Percentiles rank a stretch among this genome's conserved stretches.
Evolutionary conservation across 208 protist genomes (phyloP).

Genomic region (Blechomonas ayalai): DNA sequence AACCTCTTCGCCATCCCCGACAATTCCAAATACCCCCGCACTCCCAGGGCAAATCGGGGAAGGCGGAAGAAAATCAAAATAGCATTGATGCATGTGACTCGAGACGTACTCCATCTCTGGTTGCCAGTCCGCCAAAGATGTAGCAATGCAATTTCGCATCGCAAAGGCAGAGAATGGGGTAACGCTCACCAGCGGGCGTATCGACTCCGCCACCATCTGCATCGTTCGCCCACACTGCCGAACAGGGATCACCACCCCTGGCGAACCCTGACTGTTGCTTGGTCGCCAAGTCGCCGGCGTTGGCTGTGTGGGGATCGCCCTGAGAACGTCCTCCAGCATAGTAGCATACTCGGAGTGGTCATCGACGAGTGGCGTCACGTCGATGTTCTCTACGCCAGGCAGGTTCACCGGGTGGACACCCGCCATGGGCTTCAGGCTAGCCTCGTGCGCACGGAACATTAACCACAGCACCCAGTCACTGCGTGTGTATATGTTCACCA

Average conservation of each 20-base stretch:
- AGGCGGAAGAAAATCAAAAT: slow-evolving; percentile 47
- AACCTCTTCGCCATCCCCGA: slow-evolving; percentile 16
- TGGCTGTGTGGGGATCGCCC: slow-evolving; percentile 23
- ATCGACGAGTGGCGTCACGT: slow-evolving; percentile 49
- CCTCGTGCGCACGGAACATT: slow-evolving; percentile 70
- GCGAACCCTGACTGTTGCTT: slow-evolving; percentile 31
- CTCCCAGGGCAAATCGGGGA: slow-evolving; percentile 5
- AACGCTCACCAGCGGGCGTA: slow-evolving; percentile 23
- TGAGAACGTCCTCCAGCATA: slow-evolving; percentile 44
- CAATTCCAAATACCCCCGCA: slow-evolving; percentile 26
- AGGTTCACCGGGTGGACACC: slow-evolving; percentile 63
- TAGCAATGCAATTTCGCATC: slow-evolving; percentile 31
- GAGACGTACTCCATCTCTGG: slow-evolving; percentile 21
- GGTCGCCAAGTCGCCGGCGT: slow-evolving; percentile 36
- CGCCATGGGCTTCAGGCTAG: slow-evolving; percentile 64
- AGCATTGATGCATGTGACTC: slow-evolving; percentile 25
- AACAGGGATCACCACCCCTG: slow-evolving; percentile 35
- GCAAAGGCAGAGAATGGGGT: slow-evolving; percentile 28
- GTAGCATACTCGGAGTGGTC: slow-evolving; percentile 57
- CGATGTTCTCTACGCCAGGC: slow-evolving; percentile 83
- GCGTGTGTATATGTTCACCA: slow-evolving; percentile 85
- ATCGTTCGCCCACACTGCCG: slow-evolving; percentile 15
- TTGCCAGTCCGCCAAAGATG: slow-evolving; percentile 12
- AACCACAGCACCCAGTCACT: slow-evolving; percentile 78
- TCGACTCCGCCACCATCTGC: slow-evolving; percentile 20